Percentiles rank a stretch among this genome's conserved stretches.
These are phyloP conservation scores for Paecilomyces variotii DNA, from an alignment of 2,329 filamentous ascomycete species.

Conservation along the genomic window DNA sequence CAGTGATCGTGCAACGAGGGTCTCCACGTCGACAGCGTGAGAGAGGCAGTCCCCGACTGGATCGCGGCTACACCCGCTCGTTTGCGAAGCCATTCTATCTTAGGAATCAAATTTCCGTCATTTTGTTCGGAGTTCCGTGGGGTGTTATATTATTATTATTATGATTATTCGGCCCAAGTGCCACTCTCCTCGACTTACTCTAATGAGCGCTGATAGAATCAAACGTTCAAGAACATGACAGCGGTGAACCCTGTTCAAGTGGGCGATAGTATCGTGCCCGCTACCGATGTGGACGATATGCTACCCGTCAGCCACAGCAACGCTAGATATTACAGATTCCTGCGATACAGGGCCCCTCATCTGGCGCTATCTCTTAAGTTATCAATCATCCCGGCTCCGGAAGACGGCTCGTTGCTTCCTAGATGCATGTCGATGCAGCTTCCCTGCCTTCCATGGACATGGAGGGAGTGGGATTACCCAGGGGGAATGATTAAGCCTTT, in stretches of 20 bases:
- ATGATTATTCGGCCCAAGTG: too few relatives aligned
- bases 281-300: constrained; percentile 36
- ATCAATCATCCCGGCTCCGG: background rate
- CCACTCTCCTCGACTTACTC: too few relatives aligned
- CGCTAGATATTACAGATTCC: background rate
- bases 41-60: background rate
- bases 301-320: background rate
- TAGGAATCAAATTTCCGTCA: background rate
- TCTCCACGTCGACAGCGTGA: background rate
- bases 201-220: background rate
- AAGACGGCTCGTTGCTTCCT: background rate
- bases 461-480: background rate
- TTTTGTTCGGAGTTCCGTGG: too few relatives aligned
- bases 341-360: background rate
- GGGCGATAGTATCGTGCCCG: constrained; percentile 9
- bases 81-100: background rate
- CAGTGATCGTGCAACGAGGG: background rate
- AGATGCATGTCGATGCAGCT: background rate
- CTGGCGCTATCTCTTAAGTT: background rate
- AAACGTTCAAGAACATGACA: background rate
- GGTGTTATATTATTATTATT: too few relatives aligned
- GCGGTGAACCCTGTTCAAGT: background rate
- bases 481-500: background rate
- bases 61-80: background rate
- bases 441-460: background rate